Evolutionary conservation across 2,329 filamentous ascomycete genomes (phyloP).

Genomic region (Aspergillus chevalieri): DNA sequence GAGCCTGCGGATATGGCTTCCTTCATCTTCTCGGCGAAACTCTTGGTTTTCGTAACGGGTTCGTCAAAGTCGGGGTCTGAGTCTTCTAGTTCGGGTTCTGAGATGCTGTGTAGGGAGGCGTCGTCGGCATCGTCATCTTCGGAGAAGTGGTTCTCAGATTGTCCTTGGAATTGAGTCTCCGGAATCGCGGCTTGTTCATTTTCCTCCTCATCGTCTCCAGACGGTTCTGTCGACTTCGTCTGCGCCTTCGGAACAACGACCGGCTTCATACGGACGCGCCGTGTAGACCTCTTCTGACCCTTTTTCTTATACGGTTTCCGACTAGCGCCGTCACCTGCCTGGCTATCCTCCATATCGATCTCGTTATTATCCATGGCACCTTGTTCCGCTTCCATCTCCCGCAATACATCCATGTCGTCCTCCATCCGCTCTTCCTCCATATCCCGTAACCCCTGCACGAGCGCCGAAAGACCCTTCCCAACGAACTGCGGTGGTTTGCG

Average conservation of each 20-base stretch:
- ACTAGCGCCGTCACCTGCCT: conserved; percentile 15
- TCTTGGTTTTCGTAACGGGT: conserved; percentile 19
- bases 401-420: conserved; percentile 39
- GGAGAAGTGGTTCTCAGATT: conserved; percentile 1
- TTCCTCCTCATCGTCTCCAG: conserved; percentile 15
- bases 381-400: conserved; percentile 38
- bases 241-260: conserved; percentile 26
- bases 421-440: conserved; percentile 38
- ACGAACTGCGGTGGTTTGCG: conserved; percentile 31
- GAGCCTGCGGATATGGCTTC: conserved; percentile 26
- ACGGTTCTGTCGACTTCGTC: conserved; percentile 10
- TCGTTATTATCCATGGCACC: conserved; percentile 13
- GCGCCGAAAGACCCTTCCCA: conserved; percentile 33
- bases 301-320: conserved; percentile 40
- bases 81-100: conserved; percentile 20
- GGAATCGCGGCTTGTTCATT: conserved; percentile 24
- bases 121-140: conserved; percentile 14
- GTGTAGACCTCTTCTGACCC: conserved; percentile 45
- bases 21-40: conserved; percentile 32
- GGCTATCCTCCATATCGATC: conserved; percentile 33
- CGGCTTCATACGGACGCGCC: conserved; percentile 40
- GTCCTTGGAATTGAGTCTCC: conserved; percentile 21
- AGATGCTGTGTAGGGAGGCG: conserved; percentile 23
- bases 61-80: conserved; percentile 26
- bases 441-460: conserved; percentile 35